Conservation (phyloP, 805 yeast genomes). For the Sungouiella thailandica region DNA sequence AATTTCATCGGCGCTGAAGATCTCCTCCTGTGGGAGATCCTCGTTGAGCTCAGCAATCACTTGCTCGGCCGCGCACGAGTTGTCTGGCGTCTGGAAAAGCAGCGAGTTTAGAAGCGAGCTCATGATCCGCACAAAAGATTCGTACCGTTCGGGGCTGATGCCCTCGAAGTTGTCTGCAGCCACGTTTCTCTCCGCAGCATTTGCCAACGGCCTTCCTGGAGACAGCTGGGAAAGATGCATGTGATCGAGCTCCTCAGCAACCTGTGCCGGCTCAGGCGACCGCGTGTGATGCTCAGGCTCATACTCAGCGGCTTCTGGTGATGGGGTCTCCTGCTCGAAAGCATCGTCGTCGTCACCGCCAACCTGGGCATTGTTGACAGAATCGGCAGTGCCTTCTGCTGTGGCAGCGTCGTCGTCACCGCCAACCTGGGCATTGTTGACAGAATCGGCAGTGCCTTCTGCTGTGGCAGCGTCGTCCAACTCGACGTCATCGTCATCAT, state of each 20-base stretch:
- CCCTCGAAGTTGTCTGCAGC: conserved; percentile 10
- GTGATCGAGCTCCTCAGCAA: conserved; percentile 19
- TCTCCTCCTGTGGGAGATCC: conserved; percentile 36
- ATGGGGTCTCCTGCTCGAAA: conserved; percentile 5
- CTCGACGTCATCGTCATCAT: conserved; percentile 10
- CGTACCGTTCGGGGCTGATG: conserved; percentile 31
- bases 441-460: too few species aligned
- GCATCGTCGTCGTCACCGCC: too few species aligned
- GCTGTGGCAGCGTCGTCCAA: conserved; percentile 13
- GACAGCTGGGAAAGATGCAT: conserved; percentile 24
- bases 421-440: too few species aligned
- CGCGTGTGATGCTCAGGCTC: conserved; percentile 9
- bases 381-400: too few species aligned
- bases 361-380: too few species aligned
- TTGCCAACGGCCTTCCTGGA: conserved; percentile 25
- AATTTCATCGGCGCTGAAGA: conserved; percentile 27
- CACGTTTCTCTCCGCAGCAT: conserved; percentile 18
- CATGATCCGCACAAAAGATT: conserved; percentile 26
- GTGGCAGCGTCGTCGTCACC: conserved; percentile 20
- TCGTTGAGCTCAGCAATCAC: conserved; percentile 31
- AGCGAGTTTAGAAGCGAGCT: conserved; percentile 27
- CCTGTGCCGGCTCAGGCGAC: conserved; percentile 3
- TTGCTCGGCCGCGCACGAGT: conserved; percentile 28
- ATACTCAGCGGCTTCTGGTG: conserved; percentile 1
- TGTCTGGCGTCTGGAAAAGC: conserved; percentile 27